Evolutionary conservation across 768 basidiomycete genomes (phyloP).

Genomic region (Clitopilus passeckerianus): DNA sequence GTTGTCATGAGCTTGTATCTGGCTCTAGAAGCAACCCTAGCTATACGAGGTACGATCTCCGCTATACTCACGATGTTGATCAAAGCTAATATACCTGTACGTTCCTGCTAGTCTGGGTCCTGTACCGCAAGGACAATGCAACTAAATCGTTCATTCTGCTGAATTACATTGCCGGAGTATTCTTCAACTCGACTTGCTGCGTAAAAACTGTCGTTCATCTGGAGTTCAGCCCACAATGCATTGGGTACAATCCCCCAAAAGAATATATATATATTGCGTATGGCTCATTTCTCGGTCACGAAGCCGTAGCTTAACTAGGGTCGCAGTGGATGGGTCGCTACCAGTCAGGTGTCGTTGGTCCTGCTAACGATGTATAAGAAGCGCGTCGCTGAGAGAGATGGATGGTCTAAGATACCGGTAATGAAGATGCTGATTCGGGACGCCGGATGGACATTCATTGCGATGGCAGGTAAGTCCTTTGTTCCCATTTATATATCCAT

Average conservation of each 20-base stretch:
- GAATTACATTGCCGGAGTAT: too few species aligned
- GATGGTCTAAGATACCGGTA: conserved; percentile 1
- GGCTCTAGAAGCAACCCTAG: conserved; percentile 9
- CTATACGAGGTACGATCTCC: too few species aligned
- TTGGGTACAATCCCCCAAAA: background rate
- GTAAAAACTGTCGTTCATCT: background rate
- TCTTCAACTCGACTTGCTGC: too few species aligned
- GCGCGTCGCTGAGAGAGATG: conserved; percentile 2
- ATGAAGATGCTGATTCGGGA: conserved; percentile 7
- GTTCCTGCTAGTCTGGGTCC: conserved; percentile 5
- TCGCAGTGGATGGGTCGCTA: background rate
- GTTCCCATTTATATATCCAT: background rate
- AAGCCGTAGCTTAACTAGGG: background rate
- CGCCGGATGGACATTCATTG: conserved; percentile 5
- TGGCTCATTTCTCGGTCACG: background rate
- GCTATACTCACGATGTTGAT: conserved; percentile 4
- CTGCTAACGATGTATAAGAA: conserved; percentile 3
- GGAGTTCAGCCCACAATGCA: conserved; percentile 2
- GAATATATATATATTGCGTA: conserved; percentile 6
- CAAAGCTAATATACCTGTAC: background rate
- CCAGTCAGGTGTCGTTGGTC: conserved; percentile 1
- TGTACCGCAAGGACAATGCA: conserved; percentile 6
- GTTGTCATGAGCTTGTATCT: conserved; percentile 2
- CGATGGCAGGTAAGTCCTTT: conserved; percentile 3
- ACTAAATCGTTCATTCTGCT: conserved; percentile 6